These are phyloP conservation scores for Triticum dicoccoides DNA, from an alignment of 176 grass and related monocot species.

Conservation along the genomic window DNA sequence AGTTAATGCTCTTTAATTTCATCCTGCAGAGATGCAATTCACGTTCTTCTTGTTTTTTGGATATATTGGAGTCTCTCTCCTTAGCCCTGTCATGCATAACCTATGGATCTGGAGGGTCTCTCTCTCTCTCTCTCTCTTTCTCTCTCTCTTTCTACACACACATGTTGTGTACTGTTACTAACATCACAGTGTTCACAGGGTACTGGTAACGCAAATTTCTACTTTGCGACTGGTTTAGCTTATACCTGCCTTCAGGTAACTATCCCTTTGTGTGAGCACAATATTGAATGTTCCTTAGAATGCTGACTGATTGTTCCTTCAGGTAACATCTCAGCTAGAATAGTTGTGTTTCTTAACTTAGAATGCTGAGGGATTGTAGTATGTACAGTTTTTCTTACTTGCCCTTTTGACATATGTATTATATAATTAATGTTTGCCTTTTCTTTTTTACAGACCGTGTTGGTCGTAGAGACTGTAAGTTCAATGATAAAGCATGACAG, in stretches of 20 bases:
- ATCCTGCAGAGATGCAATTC: constrained; percentile 89
- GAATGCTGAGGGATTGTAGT: neutral
- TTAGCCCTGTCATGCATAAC: constrained; percentile 98
- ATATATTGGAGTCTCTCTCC: constrained; percentile 82
- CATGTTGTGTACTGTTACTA: constrained; percentile 6
- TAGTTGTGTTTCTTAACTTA: neutral
- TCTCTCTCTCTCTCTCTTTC: constrained; percentile 31
- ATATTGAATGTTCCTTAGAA: neutral
- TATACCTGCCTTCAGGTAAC: constrained; percentile 98
- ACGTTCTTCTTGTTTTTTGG: constrained; percentile 93
- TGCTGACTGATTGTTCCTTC: neutral
- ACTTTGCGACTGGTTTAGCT: constrained; percentile 82
- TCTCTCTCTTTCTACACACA: neutral
- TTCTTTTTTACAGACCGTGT: constrained; percentile 62
- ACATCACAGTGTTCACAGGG: constrained; percentile 5
- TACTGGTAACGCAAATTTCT: constrained; percentile 98
- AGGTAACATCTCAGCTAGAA: neutral
- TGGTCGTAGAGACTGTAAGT: constrained; percentile 34
- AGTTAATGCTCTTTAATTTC: constrained; percentile 25
- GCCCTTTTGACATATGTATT: neutral
- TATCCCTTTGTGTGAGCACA: neutral
- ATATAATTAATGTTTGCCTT: constrained; percentile 21
- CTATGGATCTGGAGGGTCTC: constrained; percentile 97
- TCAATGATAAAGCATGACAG: constrained; percentile 40
- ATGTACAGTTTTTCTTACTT: neutral